Evolutionary conservation across 345 rosid genomes (phyloP).

Genomic region (Hibiscus trionum): DNA sequence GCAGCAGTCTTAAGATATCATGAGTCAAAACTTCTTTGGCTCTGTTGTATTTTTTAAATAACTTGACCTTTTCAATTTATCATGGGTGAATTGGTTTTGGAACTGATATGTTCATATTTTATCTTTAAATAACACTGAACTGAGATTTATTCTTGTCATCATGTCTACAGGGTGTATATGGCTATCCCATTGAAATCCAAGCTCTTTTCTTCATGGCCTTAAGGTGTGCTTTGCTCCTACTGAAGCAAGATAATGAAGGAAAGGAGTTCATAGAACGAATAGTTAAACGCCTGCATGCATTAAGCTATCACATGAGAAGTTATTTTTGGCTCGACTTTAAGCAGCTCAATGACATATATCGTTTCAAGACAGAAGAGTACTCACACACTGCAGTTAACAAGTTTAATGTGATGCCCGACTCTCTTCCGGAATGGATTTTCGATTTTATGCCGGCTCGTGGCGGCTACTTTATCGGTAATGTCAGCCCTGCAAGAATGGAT

Average conservation of each 20-base stretch:
- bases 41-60: no score
- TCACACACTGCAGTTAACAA: conserved; percentile 95
- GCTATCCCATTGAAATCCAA: conserved; percentile 94
- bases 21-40: no score
- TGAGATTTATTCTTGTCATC: conserved; percentile 5
- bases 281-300: conserved; percentile 84
- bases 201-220: conserved; percentile 91
- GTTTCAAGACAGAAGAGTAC: conserved; percentile 94
- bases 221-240: conserved; percentile 71
- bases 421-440: conserved; percentile 93
- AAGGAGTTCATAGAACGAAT: conserved; percentile 87
- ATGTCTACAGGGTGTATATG: conserved; percentile 73
- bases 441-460: conserved; percentile 84
- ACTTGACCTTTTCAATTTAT: background rate
- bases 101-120: conserved; percentile 1
- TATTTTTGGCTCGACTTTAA: conserved; percentile 92
- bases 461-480: conserved; percentile 88
- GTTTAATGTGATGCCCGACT: conserved; percentile 92
- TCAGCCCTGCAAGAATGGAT: conserved; percentile 94
- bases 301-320: conserved; percentile 84
- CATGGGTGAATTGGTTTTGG: background rate
- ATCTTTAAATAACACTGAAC: background rate
- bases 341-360: conserved; percentile 87
- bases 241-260: conserved; percentile 87
- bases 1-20: no score